Base-by-base conservation (phyloP, 139 green algal species). In the Chlamydomonas sp. region DNA sequence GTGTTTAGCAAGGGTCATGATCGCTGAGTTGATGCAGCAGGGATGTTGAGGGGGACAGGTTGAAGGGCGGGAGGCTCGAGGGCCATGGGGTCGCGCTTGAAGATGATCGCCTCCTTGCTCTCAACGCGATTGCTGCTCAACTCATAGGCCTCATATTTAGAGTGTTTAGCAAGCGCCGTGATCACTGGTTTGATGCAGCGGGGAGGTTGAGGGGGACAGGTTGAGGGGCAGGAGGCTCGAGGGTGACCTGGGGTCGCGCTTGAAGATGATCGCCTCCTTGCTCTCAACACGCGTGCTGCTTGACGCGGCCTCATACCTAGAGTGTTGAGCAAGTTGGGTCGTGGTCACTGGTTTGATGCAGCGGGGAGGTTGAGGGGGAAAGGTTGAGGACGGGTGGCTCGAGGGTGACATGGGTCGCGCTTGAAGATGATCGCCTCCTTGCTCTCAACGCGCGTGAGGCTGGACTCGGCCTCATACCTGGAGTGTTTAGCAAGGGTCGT, bases 381-480 rank as follows among this genome's bases (percentile, higher is more conserved):
- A 36, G n/a, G n/a, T n/a, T n/a, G n/a, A n/a, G n/a, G n/a, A n/a
- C n/a, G n/a, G n/a, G n/a, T n/a, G n/a, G n/a, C n/a, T n/a, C n/a
- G n/a, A n/a, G n/a, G n/a, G n/a, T n/a, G n/a, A n/a, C n/a, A n/a
- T n/a, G 70, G 58, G 39, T 85, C 79, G 4, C 72, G 71, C 65
- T 92, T 91, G 22, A 88, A 82, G 65, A 97, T 76, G n/a, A 92
- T 30, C 35, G 84, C 88, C 59, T 92, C 88, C 62, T 84, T 88
- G 20, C 67, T 35, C 58, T 97, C 89, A n/a, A n/a, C n/a, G n/a
- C n/a, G n/a, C n/a, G n/a, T n/a, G n/a, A n/a, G n/a, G n/a, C n/a
- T n/a, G n/a, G n/a, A 10, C 16, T 64, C 8, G 54, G 24, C 54
- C 22, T 64, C 43, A 54, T 54, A 54, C 16, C 16, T 16, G 13